Evolutionary conservation across 768 basidiomycete species (phyloP).

Genomic region (Collybiopsis confluens): DNA sequence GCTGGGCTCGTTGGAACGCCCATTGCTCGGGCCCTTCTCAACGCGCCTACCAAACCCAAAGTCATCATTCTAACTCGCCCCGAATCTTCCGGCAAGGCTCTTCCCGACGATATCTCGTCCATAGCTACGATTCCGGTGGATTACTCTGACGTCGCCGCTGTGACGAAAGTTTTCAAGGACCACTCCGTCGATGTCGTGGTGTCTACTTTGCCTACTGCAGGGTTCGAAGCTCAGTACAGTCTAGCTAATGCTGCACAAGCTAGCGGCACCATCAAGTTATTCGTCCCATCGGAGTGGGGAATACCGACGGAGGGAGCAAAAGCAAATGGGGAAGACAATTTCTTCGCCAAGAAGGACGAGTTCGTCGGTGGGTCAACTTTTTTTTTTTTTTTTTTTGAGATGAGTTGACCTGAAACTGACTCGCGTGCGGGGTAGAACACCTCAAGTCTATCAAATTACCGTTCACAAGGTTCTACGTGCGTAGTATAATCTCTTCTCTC

Average conservation of each 20-base stretch:
- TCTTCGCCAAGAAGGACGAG: conserved; percentile 19
- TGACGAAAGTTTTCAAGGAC: conserved; percentile 23
- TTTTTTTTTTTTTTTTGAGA: background rate
- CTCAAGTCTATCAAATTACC: conserved; percentile 25
- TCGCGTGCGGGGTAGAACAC: too few relatives aligned
- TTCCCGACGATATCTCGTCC: background rate
- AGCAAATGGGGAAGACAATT: conserved; percentile 15
- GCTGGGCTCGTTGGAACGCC: background rate
- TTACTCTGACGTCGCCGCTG: conserved; percentile 19
- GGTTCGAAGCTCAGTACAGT: conserved; percentile 18
- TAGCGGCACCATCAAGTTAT: conserved; percentile 28
- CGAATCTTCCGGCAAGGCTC: background rate
- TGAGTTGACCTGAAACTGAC: background rate
- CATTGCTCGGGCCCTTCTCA: background rate
- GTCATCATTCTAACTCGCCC: background rate
- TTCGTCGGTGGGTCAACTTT: conserved; percentile 19
- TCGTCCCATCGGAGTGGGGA: conserved; percentile 35
- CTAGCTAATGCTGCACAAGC: conserved; percentile 32
- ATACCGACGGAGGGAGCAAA: conserved; percentile 28
- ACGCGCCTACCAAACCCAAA: background rate
- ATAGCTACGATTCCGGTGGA: conserved; percentile 10
- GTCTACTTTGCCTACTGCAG: conserved; percentile 24
- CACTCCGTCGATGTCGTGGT: conserved; percentile 31
- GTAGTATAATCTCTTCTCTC: background rate
- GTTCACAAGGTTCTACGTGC: conserved; percentile 27